Conservation (phyloP, 164 flowering plant species). For the Umbellularia californica region DNA sequence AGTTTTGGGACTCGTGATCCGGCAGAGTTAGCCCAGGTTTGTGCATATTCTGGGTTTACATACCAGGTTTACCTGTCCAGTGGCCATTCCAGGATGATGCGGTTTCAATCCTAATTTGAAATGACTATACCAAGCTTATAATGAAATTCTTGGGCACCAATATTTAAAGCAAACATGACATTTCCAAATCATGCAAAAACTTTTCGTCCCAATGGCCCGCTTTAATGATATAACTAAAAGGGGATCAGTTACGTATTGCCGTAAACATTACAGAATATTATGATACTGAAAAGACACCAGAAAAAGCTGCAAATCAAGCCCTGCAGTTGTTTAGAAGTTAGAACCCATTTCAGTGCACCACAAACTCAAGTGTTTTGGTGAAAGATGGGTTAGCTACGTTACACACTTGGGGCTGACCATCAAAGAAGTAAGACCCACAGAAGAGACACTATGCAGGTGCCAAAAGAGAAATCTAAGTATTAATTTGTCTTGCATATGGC, state of each 20-base stretch:
- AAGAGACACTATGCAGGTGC: background rate
- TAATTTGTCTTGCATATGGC: background rate
- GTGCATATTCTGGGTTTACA: background rate
- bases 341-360: background rate
- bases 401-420: background rate
- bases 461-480: background rate
- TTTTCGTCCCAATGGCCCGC: background rate
- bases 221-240: background rate
- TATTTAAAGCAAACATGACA: too few relatives aligned
- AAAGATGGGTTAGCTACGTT: too few relatives aligned
- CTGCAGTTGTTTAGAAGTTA: background rate
- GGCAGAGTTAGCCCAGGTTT: background rate
- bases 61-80: background rate
- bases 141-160: background rate
- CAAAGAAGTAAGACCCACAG: background rate
- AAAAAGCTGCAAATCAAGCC: background rate
- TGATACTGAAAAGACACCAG: too few relatives aligned
- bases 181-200: background rate
- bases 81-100: background rate
- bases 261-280: background rate
- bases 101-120: background rate
- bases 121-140: background rate
- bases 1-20: background rate
- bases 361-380: background rate
- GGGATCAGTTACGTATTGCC: background rate